phyloP scores from a whole-genome alignment of 495 filamentous ascomycete genomes.

The Neurospora sp. region DNA sequence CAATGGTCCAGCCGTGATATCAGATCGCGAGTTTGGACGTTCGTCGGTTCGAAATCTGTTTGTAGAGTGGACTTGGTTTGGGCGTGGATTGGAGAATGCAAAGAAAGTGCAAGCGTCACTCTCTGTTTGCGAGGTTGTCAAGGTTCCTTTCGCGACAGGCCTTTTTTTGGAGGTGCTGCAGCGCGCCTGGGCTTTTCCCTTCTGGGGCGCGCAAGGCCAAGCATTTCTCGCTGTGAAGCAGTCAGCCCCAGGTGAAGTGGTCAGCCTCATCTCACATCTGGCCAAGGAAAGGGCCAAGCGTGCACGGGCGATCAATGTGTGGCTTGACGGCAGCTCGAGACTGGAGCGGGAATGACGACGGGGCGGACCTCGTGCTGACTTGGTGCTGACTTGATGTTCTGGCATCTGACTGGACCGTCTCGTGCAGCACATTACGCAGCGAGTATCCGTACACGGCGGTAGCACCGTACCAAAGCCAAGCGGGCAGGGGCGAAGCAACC shows the following conservation, averaged over 20 bases:
- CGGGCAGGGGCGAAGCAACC: not conserved
- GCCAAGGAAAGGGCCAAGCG: not conserved
- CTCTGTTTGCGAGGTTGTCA: not conserved
- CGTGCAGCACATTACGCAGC: not conserved
- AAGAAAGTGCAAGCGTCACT: not conserved
- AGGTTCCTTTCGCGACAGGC: not conserved
- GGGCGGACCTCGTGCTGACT: not conserved
- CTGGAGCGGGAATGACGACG: not conserved
- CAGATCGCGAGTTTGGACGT: not conserved
- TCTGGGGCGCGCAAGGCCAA: not conserved
- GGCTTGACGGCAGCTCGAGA: not conserved
- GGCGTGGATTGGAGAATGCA: not conserved
- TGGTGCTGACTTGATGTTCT: not conserved
- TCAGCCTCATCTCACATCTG: not conserved
- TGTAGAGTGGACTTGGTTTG: not conserved
- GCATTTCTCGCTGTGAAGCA: not conserved
- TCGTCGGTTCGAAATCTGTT: not conserved
- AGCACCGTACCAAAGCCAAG: not conserved
- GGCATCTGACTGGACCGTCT: not conserved
- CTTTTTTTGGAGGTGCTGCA: slow-evolving; percentile 16
- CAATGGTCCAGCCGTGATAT: not conserved
- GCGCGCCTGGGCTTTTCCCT: slow-evolving; percentile 12
- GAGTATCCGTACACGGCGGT: not conserved
- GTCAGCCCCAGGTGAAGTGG: not conserved
- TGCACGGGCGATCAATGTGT: not conserved